Base-by-base conservation (phyloP, 176 grass and related monocot species). In the Carex littledalei region DNA sequence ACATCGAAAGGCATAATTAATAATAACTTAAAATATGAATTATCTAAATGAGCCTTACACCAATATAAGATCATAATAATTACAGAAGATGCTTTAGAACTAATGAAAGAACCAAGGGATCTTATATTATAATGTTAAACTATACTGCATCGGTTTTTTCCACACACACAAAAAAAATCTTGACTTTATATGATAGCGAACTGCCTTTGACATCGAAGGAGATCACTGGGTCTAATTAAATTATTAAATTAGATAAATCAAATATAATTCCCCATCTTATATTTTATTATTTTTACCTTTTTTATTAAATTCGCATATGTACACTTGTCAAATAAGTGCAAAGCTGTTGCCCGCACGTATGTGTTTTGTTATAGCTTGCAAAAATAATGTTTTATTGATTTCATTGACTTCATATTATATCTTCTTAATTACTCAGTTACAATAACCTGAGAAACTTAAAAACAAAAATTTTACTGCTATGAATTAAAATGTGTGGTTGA, bases 331-430 rank as follows among this genome's bases (percentile, higher is more conserved):
- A 58, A 63, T n/a, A 81, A 81, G 17, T 59, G 59, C 55, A 26
- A 41, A 81, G 55, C 54, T 61, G 79, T 63, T 64, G 50, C 26
- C 57, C 79, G 18, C 79, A 61, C 79, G 55, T 39, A 21, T 81
- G 59, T 81, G 17, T 61, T 81, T 79, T 61, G 68, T 2, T 61
- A 58, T 59, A 81, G 79, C 79, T 63, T 81, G 79, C 79, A 81
- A 61, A 81, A 81, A 13, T 8, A 10, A 41, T 64, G 10, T 63
- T 43, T 20, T 81, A 81, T 41, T 81, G 13, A 31, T 81, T 9
- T 20, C 78, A 43, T 81, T 81, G 57, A 81, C 57, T 61, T 47
- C 29, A 21, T 47, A 63, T 63, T 24, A 0, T 8, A 63, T 63
- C 20, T 63, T 63, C 60, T 63, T 11, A 63, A 21, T 63, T 63